Evolutionary conservation across 306 rosid genomes (phyloP).

Genomic region (Albizia julibrissin): DNA sequence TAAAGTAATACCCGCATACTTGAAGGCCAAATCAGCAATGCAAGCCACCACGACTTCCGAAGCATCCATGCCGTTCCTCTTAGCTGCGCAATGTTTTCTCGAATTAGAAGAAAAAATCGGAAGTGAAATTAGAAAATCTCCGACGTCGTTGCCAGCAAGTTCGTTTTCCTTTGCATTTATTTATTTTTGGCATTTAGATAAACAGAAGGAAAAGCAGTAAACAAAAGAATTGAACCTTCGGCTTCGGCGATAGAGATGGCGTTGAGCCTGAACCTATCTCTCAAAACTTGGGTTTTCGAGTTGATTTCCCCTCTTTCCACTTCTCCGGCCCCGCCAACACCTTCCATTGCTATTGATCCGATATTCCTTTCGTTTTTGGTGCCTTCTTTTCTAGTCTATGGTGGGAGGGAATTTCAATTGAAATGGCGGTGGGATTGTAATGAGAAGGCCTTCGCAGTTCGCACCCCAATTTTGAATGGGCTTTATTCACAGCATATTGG

Average conservation of each 20-base stretch:
- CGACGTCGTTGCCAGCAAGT: background rate
- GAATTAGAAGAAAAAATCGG: background rate
- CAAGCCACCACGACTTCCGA: constrained; percentile 78
- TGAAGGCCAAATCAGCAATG: constrained; percentile 79
- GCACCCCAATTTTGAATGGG: background rate
- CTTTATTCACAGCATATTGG: background rate
- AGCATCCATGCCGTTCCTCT: constrained; percentile 54
- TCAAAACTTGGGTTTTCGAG: constrained; percentile 51
- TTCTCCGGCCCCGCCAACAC: constrained; percentile 25
- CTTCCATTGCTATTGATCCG: constrained; percentile 30
- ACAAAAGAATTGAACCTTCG: constrained; percentile 52
- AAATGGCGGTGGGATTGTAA: background rate
- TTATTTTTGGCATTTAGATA: background rate
- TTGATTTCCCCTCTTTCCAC: constrained; percentile 51
- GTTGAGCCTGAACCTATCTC: constrained; percentile 77
- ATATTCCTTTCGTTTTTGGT: background rate
- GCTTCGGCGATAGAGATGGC: constrained; percentile 68
- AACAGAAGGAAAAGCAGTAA: background rate
- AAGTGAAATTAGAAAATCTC: background rate
- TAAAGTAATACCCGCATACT: constrained; percentile 60
- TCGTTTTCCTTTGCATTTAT: background rate
- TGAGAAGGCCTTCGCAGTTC: background rate
- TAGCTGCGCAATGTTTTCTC: constrained; percentile 32
- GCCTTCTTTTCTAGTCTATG: background rate
- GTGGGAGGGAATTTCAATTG: constrained; percentile 5